Evolutionary conservation across 352 stramenopile genomes (phyloP).

Genomic region (Pilasporangium apinafurcum): DNA sequence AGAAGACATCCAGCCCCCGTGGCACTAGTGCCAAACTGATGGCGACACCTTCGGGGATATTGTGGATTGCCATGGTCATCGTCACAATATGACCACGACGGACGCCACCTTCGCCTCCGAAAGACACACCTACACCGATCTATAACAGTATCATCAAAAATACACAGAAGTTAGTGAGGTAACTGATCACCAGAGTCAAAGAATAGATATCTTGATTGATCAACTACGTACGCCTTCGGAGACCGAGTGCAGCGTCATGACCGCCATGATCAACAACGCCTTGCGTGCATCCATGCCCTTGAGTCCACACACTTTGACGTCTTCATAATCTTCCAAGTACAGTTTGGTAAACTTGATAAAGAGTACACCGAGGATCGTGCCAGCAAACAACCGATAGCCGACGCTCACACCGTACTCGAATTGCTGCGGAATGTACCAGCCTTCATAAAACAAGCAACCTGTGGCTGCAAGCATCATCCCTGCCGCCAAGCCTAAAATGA

Average conservation of each 20-base stretch:
- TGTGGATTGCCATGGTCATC: conserved; percentile 97
- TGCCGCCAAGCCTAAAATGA: conserved; percentile 86
- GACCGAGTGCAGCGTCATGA: conserved; percentile 99
- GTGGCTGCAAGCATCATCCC: conserved; percentile 98
- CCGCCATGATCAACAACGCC: conserved; percentile 96
- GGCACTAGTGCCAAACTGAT: conserved; percentile 94
- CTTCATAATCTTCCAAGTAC: conserved; percentile 94
- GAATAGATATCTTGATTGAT: no score
- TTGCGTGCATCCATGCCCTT: conserved; percentile 85
- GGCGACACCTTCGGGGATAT: conserved; percentile 97
- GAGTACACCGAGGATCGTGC: conserved; percentile 88
- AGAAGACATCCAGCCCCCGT: conserved; percentile 85
- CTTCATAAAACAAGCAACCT: conserved; percentile 94
- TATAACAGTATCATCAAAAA: conserved; percentile 4
- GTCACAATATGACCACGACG: conserved; percentile 96
- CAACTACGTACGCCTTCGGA: conserved; percentile 88
- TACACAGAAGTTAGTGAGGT: no score
- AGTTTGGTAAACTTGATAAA: conserved; percentile 96
- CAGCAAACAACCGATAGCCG: conserved; percentile 80
- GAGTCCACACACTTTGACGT: conserved; percentile 85
- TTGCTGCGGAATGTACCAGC: conserved; percentile 71
- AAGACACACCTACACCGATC: conserved; percentile 96
- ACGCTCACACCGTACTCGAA: conserved; percentile 63
- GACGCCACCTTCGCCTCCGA: conserved; percentile 90
- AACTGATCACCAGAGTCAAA: neutral